Conservation (phyloP, 805 yeast genomes). For the Tetrapisispora nanseiensis region DNA sequence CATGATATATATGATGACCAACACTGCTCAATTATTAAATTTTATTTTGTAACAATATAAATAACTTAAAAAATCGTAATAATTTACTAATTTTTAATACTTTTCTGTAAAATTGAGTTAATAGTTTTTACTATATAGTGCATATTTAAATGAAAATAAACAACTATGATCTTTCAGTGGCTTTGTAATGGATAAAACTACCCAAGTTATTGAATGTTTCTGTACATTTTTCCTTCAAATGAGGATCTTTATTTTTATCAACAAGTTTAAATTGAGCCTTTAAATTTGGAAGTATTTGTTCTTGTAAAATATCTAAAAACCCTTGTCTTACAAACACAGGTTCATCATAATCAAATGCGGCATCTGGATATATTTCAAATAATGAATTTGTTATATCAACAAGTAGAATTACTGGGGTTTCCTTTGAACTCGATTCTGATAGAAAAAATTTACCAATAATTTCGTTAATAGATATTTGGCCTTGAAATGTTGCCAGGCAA, state of each 20-base stretch:
- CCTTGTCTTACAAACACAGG: slow-evolving; percentile 52
- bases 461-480: slow-evolving; percentile 36
- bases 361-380: slow-evolving; percentile 76
- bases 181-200: slow-evolving; percentile 72
- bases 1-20: not conserved
- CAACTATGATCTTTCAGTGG: slow-evolving; percentile 29
- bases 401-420: slow-evolving; percentile 33
- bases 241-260: slow-evolving; percentile 52
- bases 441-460: slow-evolving; percentile 38
- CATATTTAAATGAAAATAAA: not conserved
- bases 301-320: slow-evolving; percentile 35
- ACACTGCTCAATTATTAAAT: not conserved
- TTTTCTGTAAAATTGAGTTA: not conserved
- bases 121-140: not conserved
- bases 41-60: not conserved
- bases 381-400: slow-evolving; percentile 55
- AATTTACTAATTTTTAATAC: too few species aligned
- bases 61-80: too few species aligned
- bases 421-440: slow-evolving; percentile 18
- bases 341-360: slow-evolving; percentile 52
- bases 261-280: slow-evolving; percentile 48
- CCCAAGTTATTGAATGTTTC: slow-evolving; percentile 58
- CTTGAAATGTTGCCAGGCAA: slow-evolving; percentile 38
- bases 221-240: slow-evolving; percentile 52
- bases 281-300: slow-evolving; percentile 36